These are phyloP conservation scores for Trichoderma sp. DNA, from an alignment of 2,329 filamentous ascomycete species.

Conservation along the genomic window DNA sequence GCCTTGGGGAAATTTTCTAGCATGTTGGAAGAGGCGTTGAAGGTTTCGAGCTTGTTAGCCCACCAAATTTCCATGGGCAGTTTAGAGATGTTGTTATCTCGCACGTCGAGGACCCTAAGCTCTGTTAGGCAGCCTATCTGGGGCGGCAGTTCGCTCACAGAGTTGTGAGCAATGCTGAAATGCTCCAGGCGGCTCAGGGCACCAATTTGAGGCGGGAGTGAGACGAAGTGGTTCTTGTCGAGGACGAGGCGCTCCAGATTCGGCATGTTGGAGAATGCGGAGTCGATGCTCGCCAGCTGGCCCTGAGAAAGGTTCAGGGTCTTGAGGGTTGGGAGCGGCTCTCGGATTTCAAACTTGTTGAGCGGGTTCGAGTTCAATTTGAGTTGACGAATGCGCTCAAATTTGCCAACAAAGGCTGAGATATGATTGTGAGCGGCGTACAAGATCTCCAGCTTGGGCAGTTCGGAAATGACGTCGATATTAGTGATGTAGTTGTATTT, in stretches of 20 bases:
- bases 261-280: conserved; percentile 81
- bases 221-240: conserved; percentile 94
- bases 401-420: conserved; percentile 85
- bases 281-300: conserved; percentile 86
- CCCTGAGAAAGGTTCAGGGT: conserved; percentile 86
- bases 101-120: conserved; percentile 79
- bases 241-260: conserved; percentile 85
- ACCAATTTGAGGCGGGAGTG: conserved; percentile 80
- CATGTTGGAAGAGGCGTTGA: conserved; percentile 95
- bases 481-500: conserved; percentile 88
- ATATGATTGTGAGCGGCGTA: conserved; percentile 91
- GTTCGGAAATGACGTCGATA: conserved; percentile 80
- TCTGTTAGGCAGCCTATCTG: conserved; percentile 88
- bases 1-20: conserved; percentile 89
- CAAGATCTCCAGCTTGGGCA: conserved; percentile 84
- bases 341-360: conserved; percentile 83
- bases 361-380: conserved; percentile 94
- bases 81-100: conserved; percentile 88
- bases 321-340: conserved; percentile 76
- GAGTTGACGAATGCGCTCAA: conserved; percentile 77
- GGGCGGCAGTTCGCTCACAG: conserved; percentile 75
- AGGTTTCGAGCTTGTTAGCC: conserved; percentile 81
- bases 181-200: conserved; percentile 80
- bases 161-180: conserved; percentile 92
- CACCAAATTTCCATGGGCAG: conserved; percentile 96